Evolutionary conservation across 306 rosid genomes (phyloP).

Genomic region (Rosa chinensis): DNA sequence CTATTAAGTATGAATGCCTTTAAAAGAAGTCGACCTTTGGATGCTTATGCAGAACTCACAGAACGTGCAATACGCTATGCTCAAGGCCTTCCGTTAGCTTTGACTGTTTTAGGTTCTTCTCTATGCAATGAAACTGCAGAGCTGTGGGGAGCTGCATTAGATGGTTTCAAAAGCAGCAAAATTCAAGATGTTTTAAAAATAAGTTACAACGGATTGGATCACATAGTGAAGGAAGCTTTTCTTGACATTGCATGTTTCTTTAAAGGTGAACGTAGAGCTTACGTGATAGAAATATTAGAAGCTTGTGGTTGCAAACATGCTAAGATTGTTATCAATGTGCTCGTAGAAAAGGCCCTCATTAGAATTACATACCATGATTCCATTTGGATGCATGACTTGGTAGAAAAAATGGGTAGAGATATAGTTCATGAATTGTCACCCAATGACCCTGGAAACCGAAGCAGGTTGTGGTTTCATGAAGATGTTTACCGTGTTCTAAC

Average conservation of each 20-base stretch:
- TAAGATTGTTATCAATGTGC: background rate
- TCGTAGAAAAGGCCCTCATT: slow-evolving; percentile 25
- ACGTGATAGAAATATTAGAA: slow-evolving; percentile 30
- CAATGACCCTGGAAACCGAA: slow-evolving; percentile 16
- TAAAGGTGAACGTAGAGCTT: background rate
- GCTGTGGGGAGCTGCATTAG: background rate
- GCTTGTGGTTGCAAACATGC: slow-evolving; percentile 17
- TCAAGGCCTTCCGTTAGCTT: slow-evolving; percentile 34
- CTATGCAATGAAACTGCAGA: slow-evolving; percentile 16
- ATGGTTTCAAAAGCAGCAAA: slow-evolving; percentile 16
- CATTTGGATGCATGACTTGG: slow-evolving; percentile 36
- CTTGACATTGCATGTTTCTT: slow-evolving; percentile 44
- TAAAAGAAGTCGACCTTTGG: background rate
- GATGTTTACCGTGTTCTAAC: slow-evolving; percentile 18
- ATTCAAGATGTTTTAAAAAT: slow-evolving; percentile 34
- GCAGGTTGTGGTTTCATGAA: slow-evolving; percentile 35
- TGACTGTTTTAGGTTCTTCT: slow-evolving; percentile 42
- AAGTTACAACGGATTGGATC: slow-evolving; percentile 33
- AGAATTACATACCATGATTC: background rate
- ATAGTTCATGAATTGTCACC: slow-evolving; percentile 22
- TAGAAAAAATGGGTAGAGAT: slow-evolving; percentile 39
- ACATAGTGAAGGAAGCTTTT: slow-evolving; percentile 7
- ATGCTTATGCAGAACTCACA: background rate
- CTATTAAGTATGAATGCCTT: background rate
- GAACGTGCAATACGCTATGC: background rate